Conservation (phyloP, 2,329 filamentous ascomycete species). For the Raffaelea arxii region DNA sequence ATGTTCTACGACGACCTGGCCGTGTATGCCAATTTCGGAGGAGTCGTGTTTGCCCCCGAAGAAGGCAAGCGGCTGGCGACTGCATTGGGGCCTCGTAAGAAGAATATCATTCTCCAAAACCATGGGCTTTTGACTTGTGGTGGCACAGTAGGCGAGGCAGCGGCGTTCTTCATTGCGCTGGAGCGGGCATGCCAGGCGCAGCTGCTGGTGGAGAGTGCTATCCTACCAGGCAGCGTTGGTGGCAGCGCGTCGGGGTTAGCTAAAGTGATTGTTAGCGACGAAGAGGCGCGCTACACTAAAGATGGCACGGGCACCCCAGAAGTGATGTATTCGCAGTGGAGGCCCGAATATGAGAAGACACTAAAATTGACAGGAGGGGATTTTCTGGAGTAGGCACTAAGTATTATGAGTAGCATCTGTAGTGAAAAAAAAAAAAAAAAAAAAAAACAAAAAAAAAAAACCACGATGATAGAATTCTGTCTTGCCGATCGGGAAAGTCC, state of each 20-base stretch:
- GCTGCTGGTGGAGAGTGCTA: conserved; percentile 48
- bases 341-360: conserved; percentile 21
- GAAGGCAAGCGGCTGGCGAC: conserved; percentile 55
- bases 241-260: conserved; percentile 9
- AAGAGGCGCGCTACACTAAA: conserved; percentile 27
- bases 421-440: too few relatives aligned
- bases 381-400: conserved; percentile 18
- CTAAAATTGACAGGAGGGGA: conserved; percentile 21
- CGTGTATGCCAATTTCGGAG: conserved; percentile 50
- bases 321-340: conserved; percentile 26
- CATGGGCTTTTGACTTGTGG: conserved; percentile 34
- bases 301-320: conserved; percentile 15
- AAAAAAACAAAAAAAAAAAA: too few relatives aligned
- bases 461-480: too few relatives aligned
- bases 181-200: conserved; percentile 61
- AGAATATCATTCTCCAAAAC: neutral
- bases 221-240: neutral
- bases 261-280: conserved; percentile 28
- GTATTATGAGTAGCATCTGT: too few relatives aligned
- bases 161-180: conserved; percentile 46
- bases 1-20: conserved; percentile 46
- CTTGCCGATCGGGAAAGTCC: too few relatives aligned
- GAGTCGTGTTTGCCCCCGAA: conserved; percentile 44
- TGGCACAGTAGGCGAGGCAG: conserved; percentile 51
- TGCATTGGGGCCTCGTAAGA: neutral